phyloP scores from a whole-genome alignment of 225 moss, liverwort and hornwort genomes.

The Straminergon stramineum region DNA sequence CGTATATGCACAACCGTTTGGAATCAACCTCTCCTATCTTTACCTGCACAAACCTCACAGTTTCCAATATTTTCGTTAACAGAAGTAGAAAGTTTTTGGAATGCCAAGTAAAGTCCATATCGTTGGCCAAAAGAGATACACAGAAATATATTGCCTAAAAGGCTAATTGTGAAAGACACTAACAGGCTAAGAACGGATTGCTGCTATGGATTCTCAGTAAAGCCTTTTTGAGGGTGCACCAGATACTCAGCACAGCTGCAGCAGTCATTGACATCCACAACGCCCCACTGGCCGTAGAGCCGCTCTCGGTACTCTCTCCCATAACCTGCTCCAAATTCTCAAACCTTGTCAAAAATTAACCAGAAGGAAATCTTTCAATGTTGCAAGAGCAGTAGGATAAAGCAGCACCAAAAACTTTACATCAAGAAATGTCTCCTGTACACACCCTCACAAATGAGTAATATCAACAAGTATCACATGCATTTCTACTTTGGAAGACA shows the following conservation, averaged over 20 bases:
- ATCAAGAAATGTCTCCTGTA: background rate
- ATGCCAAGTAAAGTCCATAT: background rate
- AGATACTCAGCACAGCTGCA: conserved; percentile 82
- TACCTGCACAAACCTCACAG: conserved; percentile 28
- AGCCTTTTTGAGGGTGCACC: conserved; percentile 11
- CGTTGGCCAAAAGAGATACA: background rate
- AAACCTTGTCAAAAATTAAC: background rate
- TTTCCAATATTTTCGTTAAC: background rate
- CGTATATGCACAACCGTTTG: conserved; percentile 78
- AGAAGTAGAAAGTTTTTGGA: background rate
- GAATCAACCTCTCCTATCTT: conserved; percentile 56
- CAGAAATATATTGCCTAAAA: background rate
- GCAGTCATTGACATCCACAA: conserved; percentile 88
- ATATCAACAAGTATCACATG: background rate
- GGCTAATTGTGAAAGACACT: background rate
- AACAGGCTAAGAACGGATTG: background rate
- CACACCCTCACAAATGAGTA: background rate
- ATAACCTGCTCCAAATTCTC: conserved; percentile 50
- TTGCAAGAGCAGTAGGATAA: background rate
- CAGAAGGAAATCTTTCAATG: background rate
- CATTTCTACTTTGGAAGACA: background rate
- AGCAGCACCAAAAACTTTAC: background rate
- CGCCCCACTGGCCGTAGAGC: conserved; percentile 71
- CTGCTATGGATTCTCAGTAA: background rate
- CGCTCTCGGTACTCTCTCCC: conserved; percentile 86